Evolutionary conservation across 2,329 filamentous ascomycete species (phyloP).

Genomic region (Aspergillus carbonarius): DNA sequence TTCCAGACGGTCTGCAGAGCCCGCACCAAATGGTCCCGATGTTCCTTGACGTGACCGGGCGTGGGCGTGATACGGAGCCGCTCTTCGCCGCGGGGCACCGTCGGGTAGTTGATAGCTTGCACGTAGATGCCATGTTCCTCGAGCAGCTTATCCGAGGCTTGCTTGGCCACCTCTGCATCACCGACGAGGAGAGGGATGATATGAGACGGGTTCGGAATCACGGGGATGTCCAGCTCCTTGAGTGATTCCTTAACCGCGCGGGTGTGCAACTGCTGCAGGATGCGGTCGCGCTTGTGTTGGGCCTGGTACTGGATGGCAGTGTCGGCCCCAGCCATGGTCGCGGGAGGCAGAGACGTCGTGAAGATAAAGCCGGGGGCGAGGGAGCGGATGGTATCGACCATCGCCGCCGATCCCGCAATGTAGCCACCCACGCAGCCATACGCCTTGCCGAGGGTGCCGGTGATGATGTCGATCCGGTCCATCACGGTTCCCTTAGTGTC

Average conservation of each 20-base stretch:
- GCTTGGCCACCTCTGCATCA: conserved; percentile 87
- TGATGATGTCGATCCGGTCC: conserved; percentile 97
- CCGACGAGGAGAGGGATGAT: conserved; percentile 93
- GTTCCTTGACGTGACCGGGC: conserved; percentile 81
- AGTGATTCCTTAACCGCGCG: conserved; percentile 88
- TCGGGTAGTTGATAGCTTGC: conserved; percentile 98
- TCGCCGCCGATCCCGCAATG: conserved; percentile 81
- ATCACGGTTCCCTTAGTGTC: conserved; percentile 72
- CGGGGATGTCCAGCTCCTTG: conserved; percentile 77
- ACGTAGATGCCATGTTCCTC: conserved; percentile 93
- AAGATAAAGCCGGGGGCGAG: conserved; percentile 98
- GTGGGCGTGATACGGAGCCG: conserved; percentile 94
- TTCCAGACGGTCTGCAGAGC: conserved; percentile 87
- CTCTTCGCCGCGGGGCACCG: conserved; percentile 96
- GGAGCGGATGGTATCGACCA: conserved; percentile 91
- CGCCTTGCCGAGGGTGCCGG: conserved; percentile 93
- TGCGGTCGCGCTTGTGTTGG: conserved; percentile 77
- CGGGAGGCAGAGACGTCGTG: conserved; percentile 92
- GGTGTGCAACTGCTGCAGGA: conserved; percentile 93
- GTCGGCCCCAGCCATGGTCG: conserved; percentile 92
- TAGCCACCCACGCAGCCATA: conserved; percentile 98
- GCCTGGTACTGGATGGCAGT: conserved; percentile 94
- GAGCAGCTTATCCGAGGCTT: conserved; percentile 87
- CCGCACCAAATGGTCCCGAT: conserved; percentile 79
- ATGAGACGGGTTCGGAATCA: conserved; percentile 96